phyloP scores from a whole-genome alignment of 2,329 filamentous ascomycete species.

The Rutstroemia sp. region DNA sequence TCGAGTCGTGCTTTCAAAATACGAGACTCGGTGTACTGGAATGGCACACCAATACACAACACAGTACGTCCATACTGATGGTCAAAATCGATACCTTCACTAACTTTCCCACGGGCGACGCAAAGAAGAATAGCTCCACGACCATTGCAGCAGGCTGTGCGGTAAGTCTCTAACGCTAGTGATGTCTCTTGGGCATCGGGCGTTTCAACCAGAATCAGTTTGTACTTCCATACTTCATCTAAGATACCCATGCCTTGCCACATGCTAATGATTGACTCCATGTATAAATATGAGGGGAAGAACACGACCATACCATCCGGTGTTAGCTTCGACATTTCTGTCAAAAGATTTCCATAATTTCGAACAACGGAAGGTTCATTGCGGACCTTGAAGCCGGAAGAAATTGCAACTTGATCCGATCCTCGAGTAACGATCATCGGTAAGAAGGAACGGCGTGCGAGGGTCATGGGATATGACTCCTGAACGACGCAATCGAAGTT shows the following conservation, averaged over 20 bases:
- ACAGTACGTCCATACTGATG: slow-evolving; percentile 97
- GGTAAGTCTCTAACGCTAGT: slow-evolving; percentile 89
- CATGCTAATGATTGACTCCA: slow-evolving; percentile 98
- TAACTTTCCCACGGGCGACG: slow-evolving; percentile 94
- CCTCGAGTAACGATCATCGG: slow-evolving; percentile 97
- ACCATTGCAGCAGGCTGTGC: slow-evolving; percentile 95
- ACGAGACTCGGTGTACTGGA: slow-evolving; percentile 96
- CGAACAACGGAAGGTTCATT: slow-evolving; percentile 96
- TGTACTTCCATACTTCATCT: slow-evolving; percentile 98
- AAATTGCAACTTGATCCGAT: slow-evolving; percentile 87
- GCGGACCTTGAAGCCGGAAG: slow-evolving; percentile 88
- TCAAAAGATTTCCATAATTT: slow-evolving; percentile 89
- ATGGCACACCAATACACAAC: slow-evolving; percentile 92
- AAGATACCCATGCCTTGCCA: slow-evolving; percentile 99
- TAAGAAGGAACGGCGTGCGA: slow-evolving; percentile 88
- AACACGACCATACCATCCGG: slow-evolving; percentile 98
- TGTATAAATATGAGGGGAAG: slow-evolving; percentile 97
- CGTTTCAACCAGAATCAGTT: slow-evolving; percentile 94
- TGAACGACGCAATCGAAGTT: slow-evolving; percentile 88
- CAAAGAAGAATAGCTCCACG: slow-evolving; percentile 88
- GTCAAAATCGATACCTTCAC: slow-evolving; percentile 97
- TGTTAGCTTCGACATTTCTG: slow-evolving; percentile 92
- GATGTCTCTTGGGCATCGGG: slow-evolving; percentile 97
- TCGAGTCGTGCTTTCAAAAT: slow-evolving; percentile 94
- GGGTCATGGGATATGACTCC: slow-evolving; percentile 95